Evolutionary conservation across 2,329 filamentous ascomycete species (phyloP), one percentile per base, ranked within the genome.

Genomic region (Diaporthe vexans): DNA sequence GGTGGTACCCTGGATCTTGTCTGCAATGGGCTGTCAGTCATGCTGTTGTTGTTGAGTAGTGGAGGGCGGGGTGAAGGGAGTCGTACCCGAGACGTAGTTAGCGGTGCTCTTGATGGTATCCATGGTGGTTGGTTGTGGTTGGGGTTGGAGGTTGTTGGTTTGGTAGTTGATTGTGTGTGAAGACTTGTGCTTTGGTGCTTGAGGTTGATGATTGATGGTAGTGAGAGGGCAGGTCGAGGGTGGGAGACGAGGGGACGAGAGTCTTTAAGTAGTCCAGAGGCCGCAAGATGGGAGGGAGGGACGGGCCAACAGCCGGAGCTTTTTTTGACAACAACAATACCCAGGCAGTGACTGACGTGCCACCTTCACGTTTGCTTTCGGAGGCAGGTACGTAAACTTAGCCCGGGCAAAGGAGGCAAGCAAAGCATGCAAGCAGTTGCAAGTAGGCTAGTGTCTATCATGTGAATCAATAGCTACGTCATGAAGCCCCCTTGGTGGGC

Each of bases 21-120:
- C 69, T 77, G 72, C 74, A 52, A n/a, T 48, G n/a, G 37, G 33
- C 3, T 1, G 72, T 72, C 37, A 48, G 61, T 61, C 35, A 9
- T 19, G 29, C 17, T 48, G 19, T 33, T 13, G 33, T 6, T 43
- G 4, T 17, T 6, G 40, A 52, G 15, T 29, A 40, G 46, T 11
- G 21, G n/a, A 9, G 29, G 63, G 26, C 15, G 13, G 15, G 73
- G 73, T 9, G 80, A 87, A 33, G 84, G 81, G 83, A 81, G 89
- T 77, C 81, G 84, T 86, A 86, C 91, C 90, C 75, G 86, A 84
- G 83, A 91, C 89, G 86, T 88, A 90, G 87, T 90, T 90, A 85
- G 83, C 88, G 81, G 86, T 85, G 83, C 90, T 86, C 85, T 85
- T 85, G 80, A 84, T 76, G 79, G 83, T 80, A 69, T 85, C 83